These are phyloP conservation scores for Hygrophila difformis DNA, from an alignment of 257 asterid genomes.

Conservation along the genomic window DNA sequence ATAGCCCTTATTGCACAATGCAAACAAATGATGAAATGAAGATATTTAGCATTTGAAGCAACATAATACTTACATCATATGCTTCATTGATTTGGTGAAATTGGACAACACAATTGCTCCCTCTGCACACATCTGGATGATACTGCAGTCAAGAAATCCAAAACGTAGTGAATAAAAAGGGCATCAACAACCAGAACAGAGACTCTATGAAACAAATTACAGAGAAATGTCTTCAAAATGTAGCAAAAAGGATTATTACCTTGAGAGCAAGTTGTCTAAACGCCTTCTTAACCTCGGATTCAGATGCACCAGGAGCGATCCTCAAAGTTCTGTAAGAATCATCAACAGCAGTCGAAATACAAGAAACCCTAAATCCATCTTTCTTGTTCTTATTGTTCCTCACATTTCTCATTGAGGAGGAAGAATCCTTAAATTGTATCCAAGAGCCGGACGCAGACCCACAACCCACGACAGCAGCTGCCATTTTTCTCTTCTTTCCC, in stretches of 20 bases:
- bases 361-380: conserved; percentile 35
- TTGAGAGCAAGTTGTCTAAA: conserved; percentile 82
- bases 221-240: too few species aligned
- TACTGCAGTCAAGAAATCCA: conserved; percentile 39
- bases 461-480: conserved; percentile 14
- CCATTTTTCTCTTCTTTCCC: too few species aligned
- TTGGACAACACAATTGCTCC: conserved; percentile 39
- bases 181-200: neutral
- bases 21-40: too few species aligned
- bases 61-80: conserved; percentile 78
- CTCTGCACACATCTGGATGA: conserved; percentile 94
- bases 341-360: conserved; percentile 33
- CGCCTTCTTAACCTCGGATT: conserved; percentile 83
- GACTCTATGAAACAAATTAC: too few species aligned
- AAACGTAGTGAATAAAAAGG: too few species aligned
- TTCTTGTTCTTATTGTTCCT: conserved; percentile 8
- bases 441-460: conserved; percentile 3
- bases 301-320: conserved; percentile 66
- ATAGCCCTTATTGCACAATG: too few species aligned
- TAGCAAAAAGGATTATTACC: too few species aligned
- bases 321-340: conserved; percentile 82
- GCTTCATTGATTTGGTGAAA: conserved; percentile 77
- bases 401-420: neutral
- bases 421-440: neutral
- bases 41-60: too few species aligned